phyloP scores from a whole-genome alignment of 129 eudicot genomes.

The Oenanthe sinensis region DNA sequence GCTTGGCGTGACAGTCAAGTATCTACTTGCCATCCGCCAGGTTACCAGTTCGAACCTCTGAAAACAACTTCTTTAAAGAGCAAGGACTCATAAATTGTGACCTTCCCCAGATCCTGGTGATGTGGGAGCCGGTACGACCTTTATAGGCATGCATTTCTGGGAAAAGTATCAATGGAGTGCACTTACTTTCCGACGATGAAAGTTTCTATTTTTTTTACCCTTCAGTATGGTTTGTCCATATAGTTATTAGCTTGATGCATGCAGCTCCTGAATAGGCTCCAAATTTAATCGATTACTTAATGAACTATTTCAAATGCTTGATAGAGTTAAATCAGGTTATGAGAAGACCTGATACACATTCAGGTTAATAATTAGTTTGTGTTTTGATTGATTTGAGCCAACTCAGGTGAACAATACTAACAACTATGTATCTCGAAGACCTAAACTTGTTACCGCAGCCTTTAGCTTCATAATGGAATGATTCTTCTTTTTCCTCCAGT shows the following conservation, averaged over 20 bases:
- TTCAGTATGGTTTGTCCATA: slow-evolving; percentile 28
- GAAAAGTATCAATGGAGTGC: neutral
- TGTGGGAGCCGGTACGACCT: neutral
- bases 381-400: slow-evolving; percentile 47
- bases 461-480: slow-evolving; percentile 7
- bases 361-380: slow-evolving; percentile 6
- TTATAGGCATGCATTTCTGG: neutral
- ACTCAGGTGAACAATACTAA: slow-evolving; percentile 30
- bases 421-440: neutral
- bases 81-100: neutral
- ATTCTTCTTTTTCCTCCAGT: slow-evolving; percentile 13
- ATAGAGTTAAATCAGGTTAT: slow-evolving; percentile 24
- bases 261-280: slow-evolving; percentile 65
- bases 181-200: neutral
- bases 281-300: slow-evolving; percentile 48
- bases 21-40: neutral
- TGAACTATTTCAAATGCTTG: slow-evolving; percentile 21
- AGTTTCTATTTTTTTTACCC: neutral
- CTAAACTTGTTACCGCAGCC: slow-evolving; percentile 11
- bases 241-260: slow-evolving; percentile 46
- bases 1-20: neutral
- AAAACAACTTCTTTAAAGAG: neutral
- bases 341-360: slow-evolving; percentile 9
- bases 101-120: neutral
- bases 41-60: neutral